Evolutionary conservation across 805 yeast species (phyloP).

Genomic region (Ogataea wickerhamii): DNA sequence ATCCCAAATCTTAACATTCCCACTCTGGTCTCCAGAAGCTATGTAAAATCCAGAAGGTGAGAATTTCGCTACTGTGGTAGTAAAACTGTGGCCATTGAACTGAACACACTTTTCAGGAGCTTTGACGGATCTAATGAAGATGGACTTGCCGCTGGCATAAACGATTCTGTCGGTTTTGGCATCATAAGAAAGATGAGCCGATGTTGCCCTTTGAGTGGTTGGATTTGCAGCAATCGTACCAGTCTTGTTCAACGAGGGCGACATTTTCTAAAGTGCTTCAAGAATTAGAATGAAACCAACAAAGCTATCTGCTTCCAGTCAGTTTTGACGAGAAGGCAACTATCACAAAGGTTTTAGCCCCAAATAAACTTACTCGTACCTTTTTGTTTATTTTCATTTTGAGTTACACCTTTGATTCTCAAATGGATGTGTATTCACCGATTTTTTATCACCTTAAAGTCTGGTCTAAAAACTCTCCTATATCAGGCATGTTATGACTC

Average conservation of each 20-base stretch:
- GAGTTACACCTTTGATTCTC: too few relatives aligned
- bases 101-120: constrained; percentile 54
- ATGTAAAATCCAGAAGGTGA: constrained; percentile 87
- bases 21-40: constrained; percentile 91
- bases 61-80: constrained; percentile 81
- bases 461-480: constrained; percentile 4
- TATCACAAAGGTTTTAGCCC: too few relatives aligned
- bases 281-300: too few relatives aligned
- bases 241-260: constrained; percentile 20
- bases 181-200: constrained; percentile 76
- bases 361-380: too few relatives aligned
- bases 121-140: constrained; percentile 64
- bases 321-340: too few relatives aligned
- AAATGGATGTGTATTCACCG: too few relatives aligned
- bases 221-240: constrained; percentile 73
- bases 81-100: constrained; percentile 64
- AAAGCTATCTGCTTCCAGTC: too few relatives aligned
- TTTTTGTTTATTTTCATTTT: too few relatives aligned
- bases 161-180: constrained; percentile 63
- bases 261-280: constrained; percentile 6
- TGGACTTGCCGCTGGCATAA: constrained; percentile 78
- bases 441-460: background rate
- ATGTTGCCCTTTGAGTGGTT: constrained; percentile 62
- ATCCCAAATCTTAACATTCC: constrained; percentile 89
- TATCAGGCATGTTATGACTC: constrained; percentile 1